Base-by-base conservation (phyloP, 2,329 filamentous ascomycete species). In the Curvularia spicifera region DNA sequence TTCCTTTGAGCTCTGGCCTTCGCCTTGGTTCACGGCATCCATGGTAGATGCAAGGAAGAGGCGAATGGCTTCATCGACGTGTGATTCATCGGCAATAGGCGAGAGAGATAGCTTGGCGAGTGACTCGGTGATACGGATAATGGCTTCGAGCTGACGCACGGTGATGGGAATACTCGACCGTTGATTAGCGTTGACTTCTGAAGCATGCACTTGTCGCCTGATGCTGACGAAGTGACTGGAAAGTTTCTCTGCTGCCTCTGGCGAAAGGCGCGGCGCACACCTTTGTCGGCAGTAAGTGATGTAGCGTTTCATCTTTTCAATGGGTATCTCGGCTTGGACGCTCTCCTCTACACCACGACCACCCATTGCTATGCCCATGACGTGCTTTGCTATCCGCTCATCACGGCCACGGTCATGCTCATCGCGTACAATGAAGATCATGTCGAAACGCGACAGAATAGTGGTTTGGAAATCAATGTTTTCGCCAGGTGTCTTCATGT, bases 381-480 rank as follows among this genome's bases (percentile, higher is more conserved):
- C 94, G 85, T 99, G 95, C 74, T 89, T 94, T 12, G 95, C 95
- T 71, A 99, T 98, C 4, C 85, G 89, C 80, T 97, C 92, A 73
- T 99, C 95, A 71, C 94, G 91, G 56, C 87, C 89, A 44, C 91
- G 86, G 61, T 94, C 91, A 76, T 99, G 95, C 61, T 96, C 93
- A 76, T 99, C 95, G 68, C 91, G 91, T 62, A 99, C 94, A 66
- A 99, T 97, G 82, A 98, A 99, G 66, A 99, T 98, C 91, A 99
- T 97, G 78, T 99, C 95, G 76, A 99, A 99, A 85, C 95, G 91
- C 2, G 94, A 98, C 65, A 99, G 76, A 71, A 99, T 98, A 3
- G 95, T 99, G 0, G 95, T 99, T 74, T 99, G 95, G 79, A 99
- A 99, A 78, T 99, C 95, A 67, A 99, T 99, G 75, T 99, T 99